phyloP scores from a whole-genome alignment of 495 filamentous ascomycete species.

The Penicillium riverlandense region DNA sequence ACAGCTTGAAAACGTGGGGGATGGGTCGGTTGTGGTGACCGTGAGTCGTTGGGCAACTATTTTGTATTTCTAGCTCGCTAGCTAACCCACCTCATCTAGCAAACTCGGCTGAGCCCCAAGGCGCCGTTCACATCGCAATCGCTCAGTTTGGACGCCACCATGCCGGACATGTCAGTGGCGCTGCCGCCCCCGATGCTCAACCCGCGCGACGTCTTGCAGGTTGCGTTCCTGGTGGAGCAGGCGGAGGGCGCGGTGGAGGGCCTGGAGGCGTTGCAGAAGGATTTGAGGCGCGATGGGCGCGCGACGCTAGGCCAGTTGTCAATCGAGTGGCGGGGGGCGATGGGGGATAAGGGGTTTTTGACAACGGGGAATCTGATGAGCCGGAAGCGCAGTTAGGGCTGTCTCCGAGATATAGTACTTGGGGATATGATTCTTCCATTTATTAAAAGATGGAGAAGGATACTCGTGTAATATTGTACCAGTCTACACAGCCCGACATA shows the following conservation, averaged over 20 bases:
- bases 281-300: conserved; percentile 51
- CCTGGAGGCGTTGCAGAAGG: conserved; percentile 40
- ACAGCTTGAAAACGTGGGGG: conserved; percentile 86
- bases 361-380: conserved; percentile 78
- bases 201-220: conserved; percentile 83
- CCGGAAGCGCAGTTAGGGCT: conserved; percentile 36
- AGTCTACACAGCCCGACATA: too few species aligned
- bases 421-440: too few species aligned
- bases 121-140: conserved; percentile 49
- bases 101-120: conserved; percentile 46
- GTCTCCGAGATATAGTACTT: too few species aligned
- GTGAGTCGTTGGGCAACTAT: conserved; percentile 8
- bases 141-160: conserved; percentile 49
- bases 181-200: conserved; percentile 58
- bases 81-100: conserved; percentile 19
- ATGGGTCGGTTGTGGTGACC: conserved; percentile 38
- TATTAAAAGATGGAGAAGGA: too few species aligned
- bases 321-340: conserved; percentile 80
- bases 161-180: conserved; percentile 15
- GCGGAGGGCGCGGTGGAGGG: conserved; percentile 41
- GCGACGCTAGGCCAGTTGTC: conserved; percentile 72
- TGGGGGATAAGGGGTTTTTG: conserved; percentile 85
- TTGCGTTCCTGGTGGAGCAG: conserved; percentile 81
- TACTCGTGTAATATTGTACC: too few species aligned
- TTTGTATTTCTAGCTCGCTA: not conserved